These are phyloP conservation scores for Usnea hakonensis DNA, from an alignment of 495 filamentous ascomycete genomes.

Conservation along the genomic window DNA sequence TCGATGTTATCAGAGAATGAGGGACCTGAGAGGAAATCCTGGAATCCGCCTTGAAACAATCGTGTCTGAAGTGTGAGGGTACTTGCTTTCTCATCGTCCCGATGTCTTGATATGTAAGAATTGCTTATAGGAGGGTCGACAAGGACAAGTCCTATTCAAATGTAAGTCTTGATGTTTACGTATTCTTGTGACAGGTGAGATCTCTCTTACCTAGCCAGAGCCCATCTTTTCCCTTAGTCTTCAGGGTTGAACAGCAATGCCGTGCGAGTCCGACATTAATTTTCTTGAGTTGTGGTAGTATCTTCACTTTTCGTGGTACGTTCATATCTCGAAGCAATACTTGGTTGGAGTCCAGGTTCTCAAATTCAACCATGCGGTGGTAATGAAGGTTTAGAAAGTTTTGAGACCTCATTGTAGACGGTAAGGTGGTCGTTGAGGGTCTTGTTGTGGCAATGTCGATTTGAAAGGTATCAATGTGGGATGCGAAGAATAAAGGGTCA, in stretches of 20 bases:
- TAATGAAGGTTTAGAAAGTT: slow-evolving; percentile 19
- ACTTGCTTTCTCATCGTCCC: neutral
- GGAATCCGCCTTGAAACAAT: slow-evolving; percentile 14
- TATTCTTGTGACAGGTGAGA: neutral
- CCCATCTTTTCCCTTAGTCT: neutral
- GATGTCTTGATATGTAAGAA: neutral
- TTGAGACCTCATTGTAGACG: slow-evolving; percentile 16
- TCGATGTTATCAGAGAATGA: slow-evolving; percentile 8
- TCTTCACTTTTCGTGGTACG: slow-evolving; percentile 18
- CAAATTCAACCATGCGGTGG: slow-evolving; percentile 16
- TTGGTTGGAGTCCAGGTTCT: neutral
- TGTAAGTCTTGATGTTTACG: neutral
- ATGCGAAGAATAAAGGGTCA: slow-evolving; percentile 22
- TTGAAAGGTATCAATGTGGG: slow-evolving; percentile 14
- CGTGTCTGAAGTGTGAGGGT: slow-evolving; percentile 6
- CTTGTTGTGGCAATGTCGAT: slow-evolving; percentile 8
- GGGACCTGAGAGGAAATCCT: slow-evolving; percentile 8
- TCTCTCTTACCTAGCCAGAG: neutral
- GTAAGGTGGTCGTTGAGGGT: slow-evolving; percentile 6
- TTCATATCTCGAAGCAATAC: slow-evolving; percentile 15
- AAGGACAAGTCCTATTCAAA: slow-evolving; percentile 12
- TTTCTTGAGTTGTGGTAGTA: slow-evolving; percentile 10
- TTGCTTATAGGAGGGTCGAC: slow-evolving; percentile 16
- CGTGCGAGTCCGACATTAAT: slow-evolving; percentile 10
- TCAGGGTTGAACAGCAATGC: neutral